A percentile compares a stretch with the other conserved stretches of the same genome.
Evolutionary conservation across 164 flowering plant genomes (phyloP).

Genomic region (Vitis vinifera): DNA sequence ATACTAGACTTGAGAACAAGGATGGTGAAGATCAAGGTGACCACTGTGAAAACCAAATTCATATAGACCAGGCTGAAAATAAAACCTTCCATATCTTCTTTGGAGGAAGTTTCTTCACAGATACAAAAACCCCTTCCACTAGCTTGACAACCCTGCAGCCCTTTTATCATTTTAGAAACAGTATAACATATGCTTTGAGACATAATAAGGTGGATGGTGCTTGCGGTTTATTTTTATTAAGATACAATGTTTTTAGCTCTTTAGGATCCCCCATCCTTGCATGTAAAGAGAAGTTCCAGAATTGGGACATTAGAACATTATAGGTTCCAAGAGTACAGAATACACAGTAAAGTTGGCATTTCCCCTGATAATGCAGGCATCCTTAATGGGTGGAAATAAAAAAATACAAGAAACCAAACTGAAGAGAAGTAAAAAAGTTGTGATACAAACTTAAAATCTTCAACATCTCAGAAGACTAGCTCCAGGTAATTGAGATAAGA

Average conservation of each 20-base stretch:
- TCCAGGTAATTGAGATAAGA: background rate
- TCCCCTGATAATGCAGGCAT: background rate
- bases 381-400: background rate
- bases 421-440: background rate
- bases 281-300: background rate
- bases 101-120: conserved; percentile 79
- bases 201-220: background rate
- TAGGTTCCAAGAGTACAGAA: conserved; percentile 1
- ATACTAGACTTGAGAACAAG: conserved; percentile 3
- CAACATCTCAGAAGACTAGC: background rate
- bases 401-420: background rate
- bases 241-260: background rate
- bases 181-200: background rate
- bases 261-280: background rate
- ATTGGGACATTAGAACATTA: background rate
- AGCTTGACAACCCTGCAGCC: conserved; percentile 79
- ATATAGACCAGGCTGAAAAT: background rate
- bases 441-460: background rate
- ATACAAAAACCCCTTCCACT: conserved; percentile 73
- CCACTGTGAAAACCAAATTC: conserved; percentile 1
- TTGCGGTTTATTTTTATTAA: too few species aligned
- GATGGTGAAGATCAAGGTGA: background rate
- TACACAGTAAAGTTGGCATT: background rate
- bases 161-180: background rate
- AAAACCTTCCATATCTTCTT: conserved; percentile 88